Conservation (phyloP, 2,329 filamentous ascomycete species). For the Phialemonium atrogriseum region DNA sequence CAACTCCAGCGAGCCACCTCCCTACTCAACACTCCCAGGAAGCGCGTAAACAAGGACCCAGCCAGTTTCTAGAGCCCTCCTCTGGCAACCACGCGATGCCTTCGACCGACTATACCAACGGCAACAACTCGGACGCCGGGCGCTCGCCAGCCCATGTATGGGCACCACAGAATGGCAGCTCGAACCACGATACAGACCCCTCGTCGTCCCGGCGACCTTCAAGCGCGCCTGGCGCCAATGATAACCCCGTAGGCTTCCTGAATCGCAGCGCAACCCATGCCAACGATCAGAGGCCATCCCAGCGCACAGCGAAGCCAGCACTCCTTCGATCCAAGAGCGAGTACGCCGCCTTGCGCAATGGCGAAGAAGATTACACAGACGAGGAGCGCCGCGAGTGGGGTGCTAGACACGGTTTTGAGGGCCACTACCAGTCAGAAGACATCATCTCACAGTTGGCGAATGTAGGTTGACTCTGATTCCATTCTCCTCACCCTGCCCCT, state of each 20-base stretch:
- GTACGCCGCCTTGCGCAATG: conserved; percentile 29
- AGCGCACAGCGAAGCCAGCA: conserved; percentile 37
- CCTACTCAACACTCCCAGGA: no score
- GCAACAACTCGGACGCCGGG: no score
- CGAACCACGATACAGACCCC: conserved; percentile 3
- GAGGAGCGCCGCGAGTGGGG: conserved; percentile 45
- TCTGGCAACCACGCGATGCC: no score
- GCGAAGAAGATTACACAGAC: conserved; percentile 21
- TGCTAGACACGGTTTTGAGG: conserved; percentile 80
- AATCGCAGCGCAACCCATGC: conserved; percentile 6
- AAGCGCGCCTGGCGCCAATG: conserved; percentile 35
- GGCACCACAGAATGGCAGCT: no score
- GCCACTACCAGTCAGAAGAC: conserved; percentile 84
- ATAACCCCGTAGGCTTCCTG: conserved; percentile 15
- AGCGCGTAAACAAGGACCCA: no score
- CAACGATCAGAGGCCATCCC: conserved; percentile 12
- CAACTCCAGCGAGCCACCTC: no score
- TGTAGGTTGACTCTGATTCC: conserved; percentile 42
- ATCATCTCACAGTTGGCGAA: conserved; percentile 78
- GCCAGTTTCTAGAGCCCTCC: no score
- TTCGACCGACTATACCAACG: no score
- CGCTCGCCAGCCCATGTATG: no score
- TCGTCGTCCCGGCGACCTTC: conserved; percentile 29
- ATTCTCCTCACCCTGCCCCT: conserved; percentile 2
- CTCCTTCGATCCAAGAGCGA: conserved; percentile 51